phyloP scores from a whole-genome alignment of 805 yeast genomes.

The Lipomyces sp. region DNA sequence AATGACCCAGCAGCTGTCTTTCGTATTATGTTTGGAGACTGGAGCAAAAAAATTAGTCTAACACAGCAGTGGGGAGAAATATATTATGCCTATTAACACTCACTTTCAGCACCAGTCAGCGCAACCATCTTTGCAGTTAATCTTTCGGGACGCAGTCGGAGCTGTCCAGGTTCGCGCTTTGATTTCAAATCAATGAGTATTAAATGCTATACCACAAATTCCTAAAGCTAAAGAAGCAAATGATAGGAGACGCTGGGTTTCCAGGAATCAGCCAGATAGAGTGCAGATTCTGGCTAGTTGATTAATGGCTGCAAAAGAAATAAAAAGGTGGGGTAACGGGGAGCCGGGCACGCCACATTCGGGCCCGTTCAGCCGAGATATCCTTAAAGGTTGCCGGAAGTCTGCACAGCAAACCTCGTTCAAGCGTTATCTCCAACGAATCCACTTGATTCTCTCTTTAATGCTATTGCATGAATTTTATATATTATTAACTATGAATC shows the following conservation, averaged over 20 bases:
- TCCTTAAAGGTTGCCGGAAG: neutral
- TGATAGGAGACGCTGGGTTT: neutral
- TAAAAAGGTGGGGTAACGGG: no score
- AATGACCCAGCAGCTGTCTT: constrained; percentile 80
- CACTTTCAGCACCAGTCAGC: constrained; percentile 6
- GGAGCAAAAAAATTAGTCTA: constrained; percentile 22
- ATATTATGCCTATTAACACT: neutral
- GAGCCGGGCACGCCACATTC: no score
- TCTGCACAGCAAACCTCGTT: no score
- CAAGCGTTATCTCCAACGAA: no score
- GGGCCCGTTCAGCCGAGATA: no score
- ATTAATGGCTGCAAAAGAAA: no score
- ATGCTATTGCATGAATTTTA: no score
- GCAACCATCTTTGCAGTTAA: neutral
- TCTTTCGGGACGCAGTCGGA: neutral
- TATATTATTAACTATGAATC: no score
- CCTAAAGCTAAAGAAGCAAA: neutral
- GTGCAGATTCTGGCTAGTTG: neutral
- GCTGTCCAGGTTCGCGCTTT: no score
- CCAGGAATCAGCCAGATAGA: neutral
- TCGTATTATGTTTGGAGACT: constrained; percentile 58
- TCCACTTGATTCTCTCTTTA: no score
- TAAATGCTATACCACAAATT: neutral
- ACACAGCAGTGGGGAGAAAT: neutral
- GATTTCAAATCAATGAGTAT: no score